Conservation (phyloP, 2,329 filamentous ascomycete genomes). For the Penicillium sp. region DNA sequence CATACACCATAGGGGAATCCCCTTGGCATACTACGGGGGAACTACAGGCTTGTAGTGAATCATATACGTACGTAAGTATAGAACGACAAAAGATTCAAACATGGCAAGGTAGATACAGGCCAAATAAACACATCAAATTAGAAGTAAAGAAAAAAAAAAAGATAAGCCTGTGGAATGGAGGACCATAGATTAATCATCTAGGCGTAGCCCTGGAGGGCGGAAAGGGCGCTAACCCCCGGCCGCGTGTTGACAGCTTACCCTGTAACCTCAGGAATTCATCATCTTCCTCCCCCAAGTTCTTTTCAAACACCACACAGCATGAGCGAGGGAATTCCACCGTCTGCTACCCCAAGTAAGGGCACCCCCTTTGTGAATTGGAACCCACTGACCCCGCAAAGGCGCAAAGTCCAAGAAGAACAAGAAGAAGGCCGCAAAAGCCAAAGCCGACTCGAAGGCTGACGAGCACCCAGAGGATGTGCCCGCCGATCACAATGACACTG, state of each 20-base stretch:
- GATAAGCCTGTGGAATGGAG: background rate
- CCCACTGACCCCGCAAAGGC: slow-evolving; percentile 32
- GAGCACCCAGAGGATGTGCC: slow-evolving; percentile 17
- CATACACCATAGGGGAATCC: background rate
- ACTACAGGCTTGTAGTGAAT: background rate
- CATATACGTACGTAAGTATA: background rate
- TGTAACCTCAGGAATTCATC: slow-evolving; percentile 12
- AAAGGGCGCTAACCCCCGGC: slow-evolving; percentile 29
- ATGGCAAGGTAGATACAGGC: background rate
- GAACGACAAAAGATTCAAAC: background rate
- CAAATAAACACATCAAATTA: background rate
- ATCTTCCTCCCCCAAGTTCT: slow-evolving; percentile 3
- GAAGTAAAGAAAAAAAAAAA: background rate
- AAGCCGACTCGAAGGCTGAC: slow-evolving; percentile 34
- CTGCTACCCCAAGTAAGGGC: slow-evolving; percentile 26
- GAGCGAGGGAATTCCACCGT: slow-evolving; percentile 22
- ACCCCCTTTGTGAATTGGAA: slow-evolving; percentile 4
- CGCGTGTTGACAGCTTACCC: slow-evolving; percentile 37
- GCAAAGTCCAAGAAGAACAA: slow-evolving; percentile 59
- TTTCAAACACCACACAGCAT: slow-evolving; percentile 18
- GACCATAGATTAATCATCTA: slow-evolving; percentile 14
- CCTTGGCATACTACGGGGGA: background rate
- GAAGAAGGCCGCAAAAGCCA: slow-evolving; percentile 53
- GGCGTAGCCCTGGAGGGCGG: background rate
- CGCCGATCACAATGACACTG: slow-evolving; percentile 27